Evolutionary conservation across 768 basidiomycete genomes (phyloP).

Genomic region (Boletus subcaerulescens): DNA sequence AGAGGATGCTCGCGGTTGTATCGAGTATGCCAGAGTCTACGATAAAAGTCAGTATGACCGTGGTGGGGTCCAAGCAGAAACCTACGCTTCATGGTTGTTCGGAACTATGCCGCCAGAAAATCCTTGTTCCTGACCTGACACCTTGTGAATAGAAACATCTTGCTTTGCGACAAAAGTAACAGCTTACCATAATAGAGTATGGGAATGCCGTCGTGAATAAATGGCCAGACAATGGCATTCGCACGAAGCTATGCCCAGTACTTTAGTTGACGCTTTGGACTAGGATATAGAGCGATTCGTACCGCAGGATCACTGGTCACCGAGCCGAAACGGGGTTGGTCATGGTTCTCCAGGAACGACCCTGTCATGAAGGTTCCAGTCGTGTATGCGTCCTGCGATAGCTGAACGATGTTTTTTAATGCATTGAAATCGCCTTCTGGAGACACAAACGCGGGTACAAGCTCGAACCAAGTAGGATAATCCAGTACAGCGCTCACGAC

Average conservation of each 20-base stretch:
- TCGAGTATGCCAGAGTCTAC: constrained; percentile 58
- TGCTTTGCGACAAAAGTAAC: neutral
- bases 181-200: constrained; percentile 46
- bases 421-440: constrained; percentile 33
- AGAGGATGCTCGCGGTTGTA: constrained; percentile 52
- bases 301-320: constrained; percentile 42
- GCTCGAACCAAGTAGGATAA: constrained; percentile 47
- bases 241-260: constrained; percentile 32
- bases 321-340: constrained; percentile 48
- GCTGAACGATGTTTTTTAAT: constrained; percentile 25
- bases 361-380: constrained; percentile 41
- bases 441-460: constrained; percentile 40
- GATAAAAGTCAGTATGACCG: constrained; percentile 4
- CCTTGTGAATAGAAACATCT: neutral
- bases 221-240: constrained; percentile 51
- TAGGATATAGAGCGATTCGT: constrained; percentile 8
- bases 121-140: constrained; percentile 47
- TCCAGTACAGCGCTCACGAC: constrained; percentile 45
- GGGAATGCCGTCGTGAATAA: constrained; percentile 50
- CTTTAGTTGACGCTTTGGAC: neutral
- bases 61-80: neutral
- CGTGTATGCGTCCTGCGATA: constrained; percentile 37
- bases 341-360: constrained; percentile 55
- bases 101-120: constrained; percentile 45
- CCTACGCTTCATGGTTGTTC: constrained; percentile 50